Percentiles rank a stretch among this genome's conserved stretches.
Conservation (phyloP, 345 rosid species). For the Rhodamnia argentea region DNA sequence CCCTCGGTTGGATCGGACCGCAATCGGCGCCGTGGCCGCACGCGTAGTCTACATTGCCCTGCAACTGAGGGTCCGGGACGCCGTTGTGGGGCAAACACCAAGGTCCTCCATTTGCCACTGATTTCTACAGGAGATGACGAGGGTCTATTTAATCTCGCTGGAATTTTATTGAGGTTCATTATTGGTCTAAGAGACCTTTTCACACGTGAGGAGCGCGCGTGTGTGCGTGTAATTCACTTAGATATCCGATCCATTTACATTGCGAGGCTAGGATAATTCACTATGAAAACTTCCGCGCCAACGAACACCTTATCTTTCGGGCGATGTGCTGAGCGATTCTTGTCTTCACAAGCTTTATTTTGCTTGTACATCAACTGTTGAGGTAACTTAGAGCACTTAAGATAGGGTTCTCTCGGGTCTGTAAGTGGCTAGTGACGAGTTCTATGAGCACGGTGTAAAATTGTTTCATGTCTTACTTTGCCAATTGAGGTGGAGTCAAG, state of each 20-base stretch:
- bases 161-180: neutral
- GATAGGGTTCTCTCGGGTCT: neutral
- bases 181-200: neutral
- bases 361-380: too few relatives aligned
- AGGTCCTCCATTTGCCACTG: conserved; percentile 1
- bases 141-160: neutral
- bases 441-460: too few relatives aligned
- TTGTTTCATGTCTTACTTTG: conserved; percentile 4
- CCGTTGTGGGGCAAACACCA: conserved; percentile 73
- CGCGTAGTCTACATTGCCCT: conserved; percentile 64
- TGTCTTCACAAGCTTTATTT: too few relatives aligned
- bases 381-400: too few relatives aligned
- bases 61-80: conserved; percentile 41
- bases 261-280: neutral
- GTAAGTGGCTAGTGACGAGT: neutral
- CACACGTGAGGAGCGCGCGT: neutral
- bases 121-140: neutral
- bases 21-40: conserved; percentile 61
- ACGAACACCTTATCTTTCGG: too few relatives aligned
- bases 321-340: too few relatives aligned
- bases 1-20: conserved; percentile 57
- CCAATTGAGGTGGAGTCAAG: conserved; percentile 21
- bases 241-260: neutral
- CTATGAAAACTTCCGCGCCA: too few relatives aligned
- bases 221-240: neutral